A percentile compares a stretch with the other conserved stretches of the same genome.
phyloP scores from a whole-genome alignment of 2,329 filamentous ascomycete genomes.

The Pseudogymnoascus sp. region DNA sequence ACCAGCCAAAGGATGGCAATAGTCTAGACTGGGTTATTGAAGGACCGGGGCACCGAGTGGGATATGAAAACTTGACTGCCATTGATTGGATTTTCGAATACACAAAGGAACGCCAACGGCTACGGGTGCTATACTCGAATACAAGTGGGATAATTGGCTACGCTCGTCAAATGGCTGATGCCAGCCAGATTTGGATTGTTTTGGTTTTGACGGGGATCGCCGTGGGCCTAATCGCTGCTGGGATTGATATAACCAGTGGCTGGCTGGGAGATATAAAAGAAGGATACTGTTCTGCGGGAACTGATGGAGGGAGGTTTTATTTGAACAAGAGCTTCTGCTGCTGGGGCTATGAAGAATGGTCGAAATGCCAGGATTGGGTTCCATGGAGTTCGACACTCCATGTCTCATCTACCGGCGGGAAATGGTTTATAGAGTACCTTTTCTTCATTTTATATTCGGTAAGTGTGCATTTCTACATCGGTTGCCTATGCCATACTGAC shows the following conservation, averaged over 20 bases:
- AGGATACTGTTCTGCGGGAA: slow-evolving; percentile 71
- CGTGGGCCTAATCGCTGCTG: slow-evolving; percentile 76
- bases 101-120: slow-evolving; percentile 83
- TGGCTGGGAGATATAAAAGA: slow-evolving; percentile 92
- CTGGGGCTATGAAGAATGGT: slow-evolving; percentile 76
- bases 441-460: slow-evolving; percentile 83
- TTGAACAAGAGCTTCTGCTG: slow-evolving; percentile 89
- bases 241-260: slow-evolving; percentile 82
- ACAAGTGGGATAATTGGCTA: slow-evolving; percentile 66
- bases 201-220: slow-evolving; percentile 77
- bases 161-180: slow-evolving; percentile 65
- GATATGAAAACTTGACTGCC: slow-evolving; percentile 91
- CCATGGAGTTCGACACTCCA: slow-evolving; percentile 73
- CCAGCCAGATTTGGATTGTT: slow-evolving; percentile 85
- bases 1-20: slow-evolving; percentile 37
- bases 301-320: slow-evolving; percentile 81
- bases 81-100: slow-evolving; percentile 99
- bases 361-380: slow-evolving; percentile 79
- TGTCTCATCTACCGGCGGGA: slow-evolving; percentile 55
- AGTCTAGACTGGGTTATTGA: slow-evolving; percentile 80
- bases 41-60: slow-evolving; percentile 79
- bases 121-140: slow-evolving; percentile 66
- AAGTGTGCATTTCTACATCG: slow-evolving; percentile 27
- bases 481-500: slow-evolving; percentile 12
- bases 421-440: slow-evolving; percentile 78